phyloP scores from a whole-genome alignment of 2,329 filamentous ascomycete species.

The Exserohilum turcica region DNA sequence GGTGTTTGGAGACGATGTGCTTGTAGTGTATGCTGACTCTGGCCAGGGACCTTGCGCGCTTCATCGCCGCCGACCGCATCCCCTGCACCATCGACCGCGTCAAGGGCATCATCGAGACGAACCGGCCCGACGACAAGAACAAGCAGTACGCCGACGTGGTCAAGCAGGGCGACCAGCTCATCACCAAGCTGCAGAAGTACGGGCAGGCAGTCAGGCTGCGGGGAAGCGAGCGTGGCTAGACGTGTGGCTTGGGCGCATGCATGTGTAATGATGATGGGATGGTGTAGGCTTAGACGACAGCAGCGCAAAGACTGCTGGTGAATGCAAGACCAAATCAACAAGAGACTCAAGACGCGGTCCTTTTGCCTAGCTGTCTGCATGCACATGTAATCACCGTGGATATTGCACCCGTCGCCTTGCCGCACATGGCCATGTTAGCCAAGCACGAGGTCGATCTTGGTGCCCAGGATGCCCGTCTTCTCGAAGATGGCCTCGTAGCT shows the following conservation, averaged over 20 bases:
- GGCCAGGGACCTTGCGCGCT: slow-evolving; percentile 85
- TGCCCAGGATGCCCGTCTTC: slow-evolving; percentile 95
- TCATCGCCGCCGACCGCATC: slow-evolving; percentile 93
- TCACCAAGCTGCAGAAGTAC: slow-evolving; percentile 99
- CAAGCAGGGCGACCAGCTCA: slow-evolving; percentile 94
- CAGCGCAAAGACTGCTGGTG: slow-evolving; percentile 21
- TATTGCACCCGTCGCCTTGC: slow-evolving; percentile 1
- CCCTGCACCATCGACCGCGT: slow-evolving; percentile 98
- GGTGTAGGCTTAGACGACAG: slow-evolving; percentile 32
- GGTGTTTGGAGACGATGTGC: neutral
- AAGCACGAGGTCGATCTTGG: slow-evolving; percentile 95
- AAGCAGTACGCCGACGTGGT: slow-evolving; percentile 99
- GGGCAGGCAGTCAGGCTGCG: slow-evolving; percentile 92
- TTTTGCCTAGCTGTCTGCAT: neutral
- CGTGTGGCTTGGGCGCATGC: neutral
- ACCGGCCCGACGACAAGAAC: slow-evolving; percentile 98
- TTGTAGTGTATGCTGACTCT: slow-evolving; percentile 19
- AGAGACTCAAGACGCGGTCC: neutral
- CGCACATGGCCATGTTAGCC: too few relatives aligned
- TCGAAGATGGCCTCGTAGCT: slow-evolving; percentile 93
- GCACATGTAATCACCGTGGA: too few relatives aligned
- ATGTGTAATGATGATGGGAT: slow-evolving; percentile 27
- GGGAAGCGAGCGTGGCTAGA: slow-evolving; percentile 85
- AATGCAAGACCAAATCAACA: slow-evolving; percentile 17
- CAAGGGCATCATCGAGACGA: slow-evolving; percentile 96